Conservation (phyloP, 257 asterid species). For the Jasminum sambac region DNA sequence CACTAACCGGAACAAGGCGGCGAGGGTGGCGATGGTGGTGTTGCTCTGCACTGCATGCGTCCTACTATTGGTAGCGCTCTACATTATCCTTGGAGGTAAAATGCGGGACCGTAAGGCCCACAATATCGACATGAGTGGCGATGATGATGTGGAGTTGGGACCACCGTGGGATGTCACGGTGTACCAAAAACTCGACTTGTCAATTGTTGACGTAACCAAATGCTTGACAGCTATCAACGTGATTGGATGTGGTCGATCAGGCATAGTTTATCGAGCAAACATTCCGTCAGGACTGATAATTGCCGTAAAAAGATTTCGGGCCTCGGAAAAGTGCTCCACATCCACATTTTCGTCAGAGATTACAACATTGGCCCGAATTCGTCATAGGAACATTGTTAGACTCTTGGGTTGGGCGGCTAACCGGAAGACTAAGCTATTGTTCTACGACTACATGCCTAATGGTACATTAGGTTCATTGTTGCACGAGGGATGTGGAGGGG, state of each 20-base stretch:
- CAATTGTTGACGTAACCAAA: slow-evolving; percentile 51
- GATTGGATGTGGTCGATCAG: slow-evolving; percentile 71
- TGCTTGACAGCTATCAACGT: slow-evolving; percentile 46
- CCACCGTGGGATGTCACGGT: slow-evolving; percentile 84
- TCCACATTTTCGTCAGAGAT: slow-evolving; percentile 70
- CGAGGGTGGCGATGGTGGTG: slow-evolving; percentile 73
- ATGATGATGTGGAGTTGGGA: slow-evolving; percentile 54
- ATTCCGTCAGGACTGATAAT: slow-evolving; percentile 48
- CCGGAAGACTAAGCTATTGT: slow-evolving; percentile 61
- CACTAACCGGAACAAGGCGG: slow-evolving; percentile 42
- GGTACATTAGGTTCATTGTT: slow-evolving; percentile 58
- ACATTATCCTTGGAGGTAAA: slow-evolving; percentile 56
- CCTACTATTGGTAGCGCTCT: slow-evolving; percentile 51
- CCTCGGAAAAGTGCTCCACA: slow-evolving; percentile 49
- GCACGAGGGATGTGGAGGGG: slow-evolving; percentile 47
- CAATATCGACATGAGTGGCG: slow-evolving; percentile 29
- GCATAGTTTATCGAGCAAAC: slow-evolving; percentile 53
- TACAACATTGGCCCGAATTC: slow-evolving; percentile 58
- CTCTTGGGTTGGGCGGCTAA: slow-evolving; percentile 77
- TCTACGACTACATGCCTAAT: slow-evolving; percentile 69
- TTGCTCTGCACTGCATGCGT: slow-evolving; percentile 58
- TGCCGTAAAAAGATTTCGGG: slow-evolving; percentile 61
- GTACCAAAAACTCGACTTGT: slow-evolving; percentile 68
- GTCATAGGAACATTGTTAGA: slow-evolving; percentile 72
- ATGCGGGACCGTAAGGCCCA: slow-evolving; percentile 39